Evolutionary conservation across 2,329 filamentous ascomycete genomes (phyloP), one percentile per base, ranked within the genome.

Genomic region (Verticillium klebahnii): DNA sequence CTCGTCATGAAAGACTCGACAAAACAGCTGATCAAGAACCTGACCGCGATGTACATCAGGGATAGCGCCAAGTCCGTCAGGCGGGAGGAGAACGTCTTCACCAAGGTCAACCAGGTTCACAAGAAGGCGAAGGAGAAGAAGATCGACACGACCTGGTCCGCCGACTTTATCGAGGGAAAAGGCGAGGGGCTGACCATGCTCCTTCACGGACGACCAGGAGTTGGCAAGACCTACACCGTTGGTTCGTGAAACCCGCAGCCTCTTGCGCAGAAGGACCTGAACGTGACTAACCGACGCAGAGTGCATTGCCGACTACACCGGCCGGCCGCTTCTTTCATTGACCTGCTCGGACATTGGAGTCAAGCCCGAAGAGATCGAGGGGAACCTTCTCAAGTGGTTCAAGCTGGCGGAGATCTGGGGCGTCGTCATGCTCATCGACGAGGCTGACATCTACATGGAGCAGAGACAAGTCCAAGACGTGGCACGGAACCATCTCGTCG

Each of bases 361-460:
- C 0, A 37, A 61, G 1, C 64, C 65, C 1, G 50, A 59, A 3
- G 54, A 23, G 1, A 63, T 70, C 0, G 67, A 69, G 29, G 1
- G 45, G 1, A 64, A 66, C 3, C 56, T 71, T 0, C 45, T 58
- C 0, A 55, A 14, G 5, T 67, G 63, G 19, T 69, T 69, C 52
- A 61, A 64, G 2, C 39, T 64, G n/a, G 69, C 69, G 0, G 64
- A 68, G 55, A 67, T 59, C 32, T 73, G 70, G 70, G 67, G 63
- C 1, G 69, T 68, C 14, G 67, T 73, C 4, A 60, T 73, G 2
- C 63, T 73, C 0, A 65, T 73, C 3, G 72, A 74, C 32, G 71
- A 74, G 34, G 70, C 69, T 0, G 71, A 73, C 17, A 61, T 69
- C 3, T 68, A 65, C 34, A 64, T 54, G 50, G 25, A 31, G 19